A percentile compares a stretch with the other conserved stretches of the same genome.
phyloP scores from a whole-genome alignment of 108 stramenopile genomes.

The Conticribra weissflogii region DNA sequence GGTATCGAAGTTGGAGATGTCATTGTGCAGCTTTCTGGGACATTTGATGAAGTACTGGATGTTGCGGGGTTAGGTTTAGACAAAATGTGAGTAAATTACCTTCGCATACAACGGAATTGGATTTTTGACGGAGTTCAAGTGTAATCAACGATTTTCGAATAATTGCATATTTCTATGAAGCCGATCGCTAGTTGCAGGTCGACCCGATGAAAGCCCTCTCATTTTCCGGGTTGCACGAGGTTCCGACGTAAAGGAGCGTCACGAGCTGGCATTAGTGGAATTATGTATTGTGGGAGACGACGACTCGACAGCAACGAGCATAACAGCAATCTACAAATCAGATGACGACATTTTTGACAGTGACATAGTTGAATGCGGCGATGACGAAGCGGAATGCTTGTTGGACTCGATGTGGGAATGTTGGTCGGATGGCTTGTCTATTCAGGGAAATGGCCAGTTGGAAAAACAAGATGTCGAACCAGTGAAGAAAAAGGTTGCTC shows the following conservation, averaged over 20 bases:
- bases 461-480: constrained; percentile 33
- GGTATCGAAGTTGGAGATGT: constrained; percentile 82
- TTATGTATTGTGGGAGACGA: constrained; percentile 60
- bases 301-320: constrained; percentile 31
- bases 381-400: constrained; percentile 59
- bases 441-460: constrained; percentile 5
- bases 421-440: constrained; percentile 64
- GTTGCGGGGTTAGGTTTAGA: constrained; percentile 12
- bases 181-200: constrained; percentile 13
- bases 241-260: not conserved
- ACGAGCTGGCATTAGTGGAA: constrained; percentile 57
- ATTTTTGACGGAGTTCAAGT: constrained; percentile 60
- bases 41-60: constrained; percentile 20
- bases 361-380: constrained; percentile 35
- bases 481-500: constrained; percentile 54
- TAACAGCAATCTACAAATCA: constrained; percentile 27
- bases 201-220: not conserved
- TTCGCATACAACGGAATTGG: constrained; percentile 14
- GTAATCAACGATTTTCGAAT: too few species aligned
- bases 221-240: constrained; percentile 22
- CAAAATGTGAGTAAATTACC: not conserved
- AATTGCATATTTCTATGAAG: too few species aligned
- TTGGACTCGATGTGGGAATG: constrained; percentile 56
- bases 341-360: constrained; percentile 28
- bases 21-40: constrained; percentile 65